Evolutionary conservation across 2,329 filamentous ascomycete genomes (phyloP).

Genomic region (Ceratocystis variospora): DNA sequence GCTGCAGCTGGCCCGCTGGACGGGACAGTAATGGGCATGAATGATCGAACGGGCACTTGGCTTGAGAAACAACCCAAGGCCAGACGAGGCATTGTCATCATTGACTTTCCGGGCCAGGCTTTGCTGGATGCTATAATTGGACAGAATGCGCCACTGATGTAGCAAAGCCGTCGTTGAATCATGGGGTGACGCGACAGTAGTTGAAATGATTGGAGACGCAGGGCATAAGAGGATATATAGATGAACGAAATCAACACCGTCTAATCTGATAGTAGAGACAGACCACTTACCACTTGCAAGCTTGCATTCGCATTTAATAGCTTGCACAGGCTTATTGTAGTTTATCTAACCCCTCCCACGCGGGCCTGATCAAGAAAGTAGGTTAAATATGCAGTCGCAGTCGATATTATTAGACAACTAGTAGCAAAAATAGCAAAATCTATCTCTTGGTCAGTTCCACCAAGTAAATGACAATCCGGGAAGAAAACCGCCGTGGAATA

Average conservation of each 20-base stretch:
- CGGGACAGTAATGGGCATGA: slow-evolving; percentile 33
- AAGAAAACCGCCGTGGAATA: background rate
- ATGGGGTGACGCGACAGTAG: background rate
- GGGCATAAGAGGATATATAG: background rate
- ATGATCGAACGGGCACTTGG: slow-evolving; percentile 36
- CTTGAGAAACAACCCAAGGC: slow-evolving; percentile 25
- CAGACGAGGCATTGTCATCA: slow-evolving; percentile 34
- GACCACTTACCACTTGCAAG: background rate
- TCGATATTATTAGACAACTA: background rate
- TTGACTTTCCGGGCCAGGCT: slow-evolving; percentile 35
- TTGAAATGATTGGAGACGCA: background rate
- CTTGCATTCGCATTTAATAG: background rate
- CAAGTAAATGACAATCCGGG: background rate
- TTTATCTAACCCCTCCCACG: no score
- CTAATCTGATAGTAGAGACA: background rate
- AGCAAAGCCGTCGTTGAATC: background rate
- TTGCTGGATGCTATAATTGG: slow-evolving; percentile 32
- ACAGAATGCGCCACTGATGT: slow-evolving; percentile 28
- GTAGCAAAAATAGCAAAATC: background rate
- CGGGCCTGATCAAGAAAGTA: background rate
- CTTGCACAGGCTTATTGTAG: background rate
- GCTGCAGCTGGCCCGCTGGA: slow-evolving; percentile 36
- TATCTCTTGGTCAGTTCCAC: background rate
- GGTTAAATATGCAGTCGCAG: background rate
- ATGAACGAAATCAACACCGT: background rate